Base-by-base conservation (phyloP, 345 rosid genomes). In the Arabis alpina region DNA sequence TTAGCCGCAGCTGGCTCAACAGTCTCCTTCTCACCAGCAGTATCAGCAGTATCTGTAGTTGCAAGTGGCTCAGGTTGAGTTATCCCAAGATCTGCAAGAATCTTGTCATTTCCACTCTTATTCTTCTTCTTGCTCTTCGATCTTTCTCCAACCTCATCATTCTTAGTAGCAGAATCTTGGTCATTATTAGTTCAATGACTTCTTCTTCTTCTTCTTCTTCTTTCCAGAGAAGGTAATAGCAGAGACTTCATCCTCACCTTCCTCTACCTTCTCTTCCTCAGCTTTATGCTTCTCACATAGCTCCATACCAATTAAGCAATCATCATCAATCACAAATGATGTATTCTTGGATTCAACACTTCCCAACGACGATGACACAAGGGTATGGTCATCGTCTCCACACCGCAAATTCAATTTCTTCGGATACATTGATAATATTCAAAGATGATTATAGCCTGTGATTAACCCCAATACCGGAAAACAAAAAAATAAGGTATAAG, bases 71-170 rank as follows among this genome's bases (percentile, higher is more conserved):
- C 90, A 63, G 83, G 50, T 82, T 75, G 86, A 64, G 44, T 72
- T 78, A 74, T 91, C 60, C 95, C 96, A 79, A 91, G 96, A 77
- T 83, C 90, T 6, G 97, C 93, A 54, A 94, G 96, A 77, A 94
- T 74, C 80, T 86, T 89, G 77, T 91, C 99, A 85, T 95, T 91
- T 53, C 87, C 96, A 77, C 86, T 84, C 81, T 89, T 90, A 53
- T 84, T 88, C 84, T 93, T 89, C 80, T 89, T 76, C 85, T 93
- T 93, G 47, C 77, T 82, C 86, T 91, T 93, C 4, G 86, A 79
- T 55, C 86, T 71, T 57, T 91, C 95, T 53, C 63, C 81, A n/a
- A 56, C 82, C 66, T 80, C 92, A 60, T 68, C 36, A 32, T 7
- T 32, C 36, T 40, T 69, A 0, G 71, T 72, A 9, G 80, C 81